These are phyloP conservation scores for Apophysomyces variabilis DNA, from an alignment of 371 early-diverging fungal genomes.

Conservation along the genomic window DNA sequence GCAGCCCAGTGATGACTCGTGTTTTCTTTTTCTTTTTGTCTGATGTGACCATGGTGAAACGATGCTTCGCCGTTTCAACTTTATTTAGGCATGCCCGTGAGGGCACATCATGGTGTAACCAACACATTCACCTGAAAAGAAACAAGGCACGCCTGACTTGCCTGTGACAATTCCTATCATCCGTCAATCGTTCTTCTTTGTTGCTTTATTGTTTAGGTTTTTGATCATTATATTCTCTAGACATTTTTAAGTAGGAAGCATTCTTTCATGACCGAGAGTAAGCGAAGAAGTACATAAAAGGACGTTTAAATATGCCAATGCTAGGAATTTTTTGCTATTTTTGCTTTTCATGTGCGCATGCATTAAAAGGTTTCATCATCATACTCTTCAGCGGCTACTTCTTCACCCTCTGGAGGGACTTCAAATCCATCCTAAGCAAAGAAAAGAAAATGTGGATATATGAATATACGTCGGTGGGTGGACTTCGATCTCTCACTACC, in stretches of 20 bases:
- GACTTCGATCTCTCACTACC: too few relatives aligned
- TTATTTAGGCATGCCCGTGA: not conserved
- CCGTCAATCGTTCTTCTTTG: not conserved
- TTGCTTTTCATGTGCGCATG: slow-evolving; percentile 7
- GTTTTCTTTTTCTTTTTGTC: too few relatives aligned
- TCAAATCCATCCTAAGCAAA: slow-evolving; percentile 46
- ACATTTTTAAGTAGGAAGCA: not conserved
- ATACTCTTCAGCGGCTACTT: slow-evolving; percentile 35
- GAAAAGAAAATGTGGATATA: not conserved
- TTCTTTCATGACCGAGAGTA: not conserved
- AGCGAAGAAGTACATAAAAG: not conserved
- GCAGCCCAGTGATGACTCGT: too few relatives aligned
- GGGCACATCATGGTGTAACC: not conserved
- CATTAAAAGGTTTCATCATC: slow-evolving; percentile 62
- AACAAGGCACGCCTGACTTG: not conserved
- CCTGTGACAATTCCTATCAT: not conserved
- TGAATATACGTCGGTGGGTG: too few relatives aligned
- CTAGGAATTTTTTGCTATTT: not conserved
- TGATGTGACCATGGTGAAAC: too few relatives aligned
- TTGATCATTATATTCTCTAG: slow-evolving; percentile 1
- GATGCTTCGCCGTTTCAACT: not conserved
- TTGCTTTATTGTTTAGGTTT: not conserved
- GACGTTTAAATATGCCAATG: not conserved
- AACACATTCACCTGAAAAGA: not conserved
- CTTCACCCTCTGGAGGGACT: slow-evolving; percentile 48